These are phyloP conservation scores for Neckera pumila DNA, from an alignment of 225 moss, liverwort and hornwort species.

Conservation along the genomic window DNA sequence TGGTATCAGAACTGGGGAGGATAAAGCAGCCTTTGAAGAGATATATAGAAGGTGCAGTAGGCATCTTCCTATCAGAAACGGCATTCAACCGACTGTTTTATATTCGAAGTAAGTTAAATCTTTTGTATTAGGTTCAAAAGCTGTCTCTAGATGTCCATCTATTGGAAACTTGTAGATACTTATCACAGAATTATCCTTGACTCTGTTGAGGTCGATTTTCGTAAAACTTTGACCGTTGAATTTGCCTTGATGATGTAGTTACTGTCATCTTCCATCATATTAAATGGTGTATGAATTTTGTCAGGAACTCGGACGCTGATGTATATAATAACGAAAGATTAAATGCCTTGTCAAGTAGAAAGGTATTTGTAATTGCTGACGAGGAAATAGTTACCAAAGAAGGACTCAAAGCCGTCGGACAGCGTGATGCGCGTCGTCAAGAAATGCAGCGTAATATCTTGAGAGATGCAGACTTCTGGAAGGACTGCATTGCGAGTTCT, in stretches of 20 bases:
- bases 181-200: neutral
- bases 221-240: neutral
- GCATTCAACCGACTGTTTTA: slow-evolving; percentile 54
- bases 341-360: slow-evolving; percentile 24
- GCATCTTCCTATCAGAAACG: slow-evolving; percentile 30
- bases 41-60: slow-evolving; percentile 46
- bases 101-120: slow-evolving; percentile 36
- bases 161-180: neutral
- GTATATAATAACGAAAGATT: slow-evolving; percentile 40
- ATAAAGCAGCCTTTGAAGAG: slow-evolving; percentile 44
- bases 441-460: slow-evolving; percentile 23
- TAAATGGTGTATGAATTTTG: neutral
- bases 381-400: slow-evolving; percentile 26
- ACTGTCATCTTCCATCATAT: neutral
- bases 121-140: neutral
- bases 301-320: slow-evolving; percentile 58
- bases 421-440: neutral
- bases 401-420: slow-evolving; percentile 5
- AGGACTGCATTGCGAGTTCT: slow-evolving; percentile 31
- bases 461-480: slow-evolving; percentile 39
- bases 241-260: neutral
- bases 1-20: slow-evolving; percentile 60
- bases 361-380: slow-evolving; percentile 25
- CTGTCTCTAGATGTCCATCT: no score
- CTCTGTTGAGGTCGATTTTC: neutral